Base-by-base conservation (phyloP, 164 flowering plant species). In the Brasenia schreberi region DNA sequence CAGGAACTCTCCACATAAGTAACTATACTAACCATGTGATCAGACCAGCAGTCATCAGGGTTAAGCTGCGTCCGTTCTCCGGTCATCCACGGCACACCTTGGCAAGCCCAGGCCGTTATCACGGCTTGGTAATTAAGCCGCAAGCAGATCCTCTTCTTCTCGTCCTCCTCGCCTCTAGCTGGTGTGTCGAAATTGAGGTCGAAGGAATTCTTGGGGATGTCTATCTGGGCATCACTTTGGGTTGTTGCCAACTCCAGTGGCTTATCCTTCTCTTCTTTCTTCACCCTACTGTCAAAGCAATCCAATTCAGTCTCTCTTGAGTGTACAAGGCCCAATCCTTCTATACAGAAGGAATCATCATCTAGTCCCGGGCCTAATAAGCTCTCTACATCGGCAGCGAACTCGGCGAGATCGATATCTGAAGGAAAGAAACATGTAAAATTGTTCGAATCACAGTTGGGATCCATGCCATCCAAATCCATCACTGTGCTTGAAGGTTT, bases 341-440 rank as follows among this genome's bases (percentile, higher is more conserved):
- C 89, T 78, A 88, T 88, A 11, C 82, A 81, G 33, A 80, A 85
- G 2, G 82, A 71, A 65, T 84, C 91, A 14, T 81, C 76, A 6
- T 88, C 96, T 0, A 88, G 76, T 0, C 87, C 91, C 61, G 71
- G 76, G 0, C 96, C 98, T 0, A 92, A 70, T 59, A 92, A 72
- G 65, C 80, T 84, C 75, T 92, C 93, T 4, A 92, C 91, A 63
- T 92, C 92, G 7, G 96, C 98, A 0, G 96, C 94, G 62, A 92
- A 92, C 52, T 88, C 91, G 0, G 79, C 95, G 1, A 88, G 81
- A 45, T 92, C 98, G 82, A 84, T 78, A 39, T 92, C 93, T 18
- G 84, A 78, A 3, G 90, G 84, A 9, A 83, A 77, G 73, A 81
- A 77, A 65, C 82, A 81, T 7, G 78, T 71, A 5, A 80, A 53